phyloP scores from a whole-genome alignment of 2,329 filamentous ascomycete genomes.

The Aspergillus sp. region DNA sequence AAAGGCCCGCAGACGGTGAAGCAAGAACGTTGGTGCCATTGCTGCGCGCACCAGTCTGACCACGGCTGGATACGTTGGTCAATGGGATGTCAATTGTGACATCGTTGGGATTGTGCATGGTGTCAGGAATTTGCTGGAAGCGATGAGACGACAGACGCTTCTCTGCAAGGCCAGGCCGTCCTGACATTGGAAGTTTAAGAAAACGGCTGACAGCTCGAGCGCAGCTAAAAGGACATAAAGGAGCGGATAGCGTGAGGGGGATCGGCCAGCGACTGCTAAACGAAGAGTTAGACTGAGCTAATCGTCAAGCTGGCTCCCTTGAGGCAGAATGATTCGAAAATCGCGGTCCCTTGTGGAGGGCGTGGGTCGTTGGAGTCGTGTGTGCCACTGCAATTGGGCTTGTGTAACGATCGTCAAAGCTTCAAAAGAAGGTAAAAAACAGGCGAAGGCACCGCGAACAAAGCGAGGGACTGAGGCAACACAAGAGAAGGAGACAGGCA shows the following conservation, averaged over 20 bases:
- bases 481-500: neutral
- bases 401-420: neutral
- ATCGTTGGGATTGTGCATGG: slow-evolving; percentile 51
- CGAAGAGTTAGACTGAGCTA: slow-evolving; percentile 5
- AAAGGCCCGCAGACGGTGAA: slow-evolving; percentile 28
- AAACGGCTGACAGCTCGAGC: slow-evolving; percentile 6
- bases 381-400: slow-evolving; percentile 1
- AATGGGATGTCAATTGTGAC: slow-evolving; percentile 63
- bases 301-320: neutral
- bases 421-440: neutral
- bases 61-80: slow-evolving; percentile 53
- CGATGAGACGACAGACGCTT: slow-evolving; percentile 47
- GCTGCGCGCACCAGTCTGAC: slow-evolving; percentile 47
- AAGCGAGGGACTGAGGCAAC: neutral
- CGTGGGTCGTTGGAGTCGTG: slow-evolving; percentile 8
- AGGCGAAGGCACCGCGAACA: neutral
- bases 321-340: neutral
- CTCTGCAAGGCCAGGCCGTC: slow-evolving; percentile 34
- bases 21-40: slow-evolving; percentile 29
- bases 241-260: slow-evolving; percentile 2
- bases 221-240: slow-evolving; percentile 5
- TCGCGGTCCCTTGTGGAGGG: slow-evolving; percentile 3
- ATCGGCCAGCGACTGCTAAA: slow-evolving; percentile 2
- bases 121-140: slow-evolving; percentile 43
- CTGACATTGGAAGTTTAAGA: slow-evolving; percentile 27